These are phyloP conservation scores for Aciculoconidium aculeatum DNA, from an alignment of 805 yeast genomes.

Conservation along the genomic window DNA sequence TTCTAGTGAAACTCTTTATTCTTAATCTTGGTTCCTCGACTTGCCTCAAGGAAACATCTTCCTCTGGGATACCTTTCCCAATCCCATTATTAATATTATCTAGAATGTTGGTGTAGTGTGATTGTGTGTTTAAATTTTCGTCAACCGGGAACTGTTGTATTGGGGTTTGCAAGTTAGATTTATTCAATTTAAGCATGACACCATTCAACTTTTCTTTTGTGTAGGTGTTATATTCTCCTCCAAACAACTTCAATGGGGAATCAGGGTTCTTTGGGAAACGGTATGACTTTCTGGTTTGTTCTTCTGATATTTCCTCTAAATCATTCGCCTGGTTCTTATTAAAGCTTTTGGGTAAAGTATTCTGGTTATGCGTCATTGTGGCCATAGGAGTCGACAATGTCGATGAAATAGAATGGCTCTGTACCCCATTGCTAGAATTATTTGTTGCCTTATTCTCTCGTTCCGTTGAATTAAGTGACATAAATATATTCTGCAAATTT, in stretches of 20 bases:
- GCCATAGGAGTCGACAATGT: constrained; percentile 35
- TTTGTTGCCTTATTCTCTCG: too few relatives aligned
- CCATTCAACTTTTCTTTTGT: constrained; percentile 30
- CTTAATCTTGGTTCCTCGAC: constrained; percentile 16
- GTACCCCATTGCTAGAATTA: constrained; percentile 5
- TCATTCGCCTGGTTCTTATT: constrained; percentile 13
- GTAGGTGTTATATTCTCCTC: constrained; percentile 35
- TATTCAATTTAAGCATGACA: constrained; percentile 18
- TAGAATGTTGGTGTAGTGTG: too few relatives aligned
- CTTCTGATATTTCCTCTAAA: constrained; percentile 19
- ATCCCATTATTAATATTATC: too few relatives aligned
- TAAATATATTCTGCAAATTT: constrained; percentile 28
- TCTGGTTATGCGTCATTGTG: constrained; percentile 10
- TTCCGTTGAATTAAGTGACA: constrained; percentile 15
- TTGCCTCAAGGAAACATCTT: not conserved
- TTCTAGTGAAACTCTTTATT: constrained; percentile 25
- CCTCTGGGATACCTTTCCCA: too few relatives aligned
- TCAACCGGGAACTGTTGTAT: constrained; percentile 4
- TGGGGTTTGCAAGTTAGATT: constrained; percentile 10
- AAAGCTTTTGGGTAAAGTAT: constrained; percentile 3
- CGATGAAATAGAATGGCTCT: constrained; percentile 24
- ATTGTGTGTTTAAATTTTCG: constrained; percentile 2
- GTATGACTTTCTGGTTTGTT: constrained; percentile 14
- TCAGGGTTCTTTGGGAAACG: constrained; percentile 22
- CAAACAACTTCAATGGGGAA: constrained; percentile 38